A percentile compares a stretch with the other conserved stretches of the same genome.
These are phyloP conservation scores for Ambrosia trifida DNA, from an alignment of 129 eudicot species.

Conservation along the genomic window DNA sequence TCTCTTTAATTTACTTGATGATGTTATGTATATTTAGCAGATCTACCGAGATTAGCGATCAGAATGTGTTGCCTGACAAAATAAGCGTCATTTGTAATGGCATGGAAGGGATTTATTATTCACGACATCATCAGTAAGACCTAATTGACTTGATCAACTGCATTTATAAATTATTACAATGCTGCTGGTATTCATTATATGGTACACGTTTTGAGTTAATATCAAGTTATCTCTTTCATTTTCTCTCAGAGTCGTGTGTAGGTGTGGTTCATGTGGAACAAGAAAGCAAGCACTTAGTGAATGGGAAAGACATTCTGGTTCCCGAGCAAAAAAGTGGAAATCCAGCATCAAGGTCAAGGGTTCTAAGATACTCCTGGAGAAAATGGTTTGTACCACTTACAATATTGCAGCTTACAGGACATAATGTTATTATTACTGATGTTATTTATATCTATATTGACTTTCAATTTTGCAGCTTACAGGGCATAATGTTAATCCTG, in stretches of 20 bases:
- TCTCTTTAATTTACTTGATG: neutral
- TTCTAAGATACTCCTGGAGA: conserved; percentile 52
- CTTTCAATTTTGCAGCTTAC: conserved; percentile 47
- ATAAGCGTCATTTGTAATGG: conserved; percentile 75
- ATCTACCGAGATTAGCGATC: conserved; percentile 33
- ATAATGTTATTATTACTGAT: neutral
- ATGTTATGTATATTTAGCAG: conserved; percentile 33
- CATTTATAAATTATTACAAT: neutral
- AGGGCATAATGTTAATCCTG: conserved; percentile 32
- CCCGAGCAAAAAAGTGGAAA: conserved; percentile 87
- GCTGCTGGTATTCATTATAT: neutral
- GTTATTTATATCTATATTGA: conserved; percentile 10
- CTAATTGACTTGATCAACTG: conserved; percentile 1
- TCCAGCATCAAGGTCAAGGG: conserved; percentile 74
- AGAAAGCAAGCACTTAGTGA: conserved; percentile 63
- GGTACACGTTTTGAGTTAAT: neutral
- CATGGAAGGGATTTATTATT: conserved; percentile 73
- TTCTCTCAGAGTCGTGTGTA: conserved; percentile 65
- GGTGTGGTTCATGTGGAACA: conserved; percentile 89
- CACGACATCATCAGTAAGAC: conserved; percentile 71
- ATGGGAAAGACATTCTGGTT: conserved; percentile 95
- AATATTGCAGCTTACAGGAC: no score
- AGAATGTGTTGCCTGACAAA: conserved; percentile 55
- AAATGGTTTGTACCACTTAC: conserved; percentile 56
- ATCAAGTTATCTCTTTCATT: conserved; percentile 12